Conservation (phyloP, 768 basidiomycete species). For the Filobasidium wieringae region DNA sequence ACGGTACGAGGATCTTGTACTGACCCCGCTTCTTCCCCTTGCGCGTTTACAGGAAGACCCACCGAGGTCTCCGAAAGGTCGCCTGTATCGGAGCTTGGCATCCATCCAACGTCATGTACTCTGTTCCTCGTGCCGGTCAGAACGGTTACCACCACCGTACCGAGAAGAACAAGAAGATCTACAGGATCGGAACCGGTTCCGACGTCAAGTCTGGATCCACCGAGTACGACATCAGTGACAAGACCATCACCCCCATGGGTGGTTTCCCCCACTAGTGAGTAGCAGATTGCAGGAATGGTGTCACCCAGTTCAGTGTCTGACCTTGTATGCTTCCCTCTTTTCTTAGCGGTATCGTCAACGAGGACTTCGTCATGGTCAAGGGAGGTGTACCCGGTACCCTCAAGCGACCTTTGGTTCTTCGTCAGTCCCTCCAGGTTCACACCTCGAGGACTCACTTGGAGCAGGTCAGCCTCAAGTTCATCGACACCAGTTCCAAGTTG, state of each 20-base stretch:
- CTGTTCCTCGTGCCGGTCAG: constrained; percentile 99
- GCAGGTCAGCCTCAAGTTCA: constrained; percentile 96
- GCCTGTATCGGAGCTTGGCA: constrained; percentile 48
- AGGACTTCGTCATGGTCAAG: constrained; percentile 96
- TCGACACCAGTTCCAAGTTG: constrained; percentile 96
- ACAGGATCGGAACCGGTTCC: constrained; percentile 71
- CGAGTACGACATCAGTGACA: constrained; percentile 62
- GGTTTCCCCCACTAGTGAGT: constrained; percentile 83
- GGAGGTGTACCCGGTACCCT: constrained; percentile 90
- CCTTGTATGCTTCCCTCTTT: too few species aligned
- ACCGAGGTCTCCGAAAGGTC: constrained; percentile 99
- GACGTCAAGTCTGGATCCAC: constrained; percentile 82
- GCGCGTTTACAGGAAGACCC: constrained; percentile 53
- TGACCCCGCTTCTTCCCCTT: neutral
- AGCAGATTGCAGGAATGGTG: neutral
- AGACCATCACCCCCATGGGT: constrained; percentile 81
- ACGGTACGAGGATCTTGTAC: constrained; percentile 84
- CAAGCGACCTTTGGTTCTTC: constrained; percentile 95
- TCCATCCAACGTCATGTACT: constrained; percentile 89
- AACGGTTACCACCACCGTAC: constrained; percentile 69
- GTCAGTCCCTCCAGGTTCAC: constrained; percentile 93
- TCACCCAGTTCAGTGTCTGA: too few species aligned
- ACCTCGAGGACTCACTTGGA: constrained; percentile 92
- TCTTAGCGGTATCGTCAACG: constrained; percentile 73
- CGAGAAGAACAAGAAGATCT: constrained; percentile 91